Percentiles rank a stretch among this genome's conserved stretches.
These are phyloP conservation scores for Epichloe festucae DNA, from an alignment of 2,329 filamentous ascomycete genomes.

Conservation along the genomic window DNA sequence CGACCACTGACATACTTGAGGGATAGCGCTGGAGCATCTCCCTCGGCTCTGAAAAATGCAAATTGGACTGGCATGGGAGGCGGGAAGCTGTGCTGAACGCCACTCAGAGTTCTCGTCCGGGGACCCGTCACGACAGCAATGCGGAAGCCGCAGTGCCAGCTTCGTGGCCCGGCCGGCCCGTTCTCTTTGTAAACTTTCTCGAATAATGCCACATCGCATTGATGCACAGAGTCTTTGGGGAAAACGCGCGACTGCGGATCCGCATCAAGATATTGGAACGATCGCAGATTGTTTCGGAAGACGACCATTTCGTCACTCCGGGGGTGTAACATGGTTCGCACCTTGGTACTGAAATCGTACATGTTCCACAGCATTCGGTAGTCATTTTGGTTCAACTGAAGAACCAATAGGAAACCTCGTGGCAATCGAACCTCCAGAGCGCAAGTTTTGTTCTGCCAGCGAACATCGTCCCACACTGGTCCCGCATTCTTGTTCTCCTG, in stretches of 20 bases:
- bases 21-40: slow-evolving; percentile 54
- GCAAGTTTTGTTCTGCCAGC: slow-evolving; percentile 58
- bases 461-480: slow-evolving; percentile 68
- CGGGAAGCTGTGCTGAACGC: slow-evolving; percentile 56
- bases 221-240: slow-evolving; percentile 57
- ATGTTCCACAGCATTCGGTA: slow-evolving; percentile 71
- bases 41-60: slow-evolving; percentile 59
- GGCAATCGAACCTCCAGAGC: slow-evolving; percentile 58
- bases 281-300: slow-evolving; percentile 55
- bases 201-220: slow-evolving; percentile 64
- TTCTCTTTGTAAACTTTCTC: slow-evolving; percentile 55
- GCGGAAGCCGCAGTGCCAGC: slow-evolving; percentile 66
- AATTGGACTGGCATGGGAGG: slow-evolving; percentile 61
- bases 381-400: slow-evolving; percentile 63
- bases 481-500: slow-evolving; percentile 54
- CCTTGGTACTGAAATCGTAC: slow-evolving; percentile 70
- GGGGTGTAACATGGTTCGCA: slow-evolving; percentile 57
- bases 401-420: slow-evolving; percentile 58
- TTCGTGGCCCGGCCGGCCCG: slow-evolving; percentile 59
- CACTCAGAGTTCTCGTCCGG: slow-evolving; percentile 63
- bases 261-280: slow-evolving; percentile 72
- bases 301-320: slow-evolving; percentile 56
- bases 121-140: slow-evolving; percentile 67
- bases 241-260: slow-evolving; percentile 58
- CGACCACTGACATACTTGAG: slow-evolving; percentile 56